Conservation (phyloP, 805 yeast species). For the Nakazawaea anatomiae region DNA sequence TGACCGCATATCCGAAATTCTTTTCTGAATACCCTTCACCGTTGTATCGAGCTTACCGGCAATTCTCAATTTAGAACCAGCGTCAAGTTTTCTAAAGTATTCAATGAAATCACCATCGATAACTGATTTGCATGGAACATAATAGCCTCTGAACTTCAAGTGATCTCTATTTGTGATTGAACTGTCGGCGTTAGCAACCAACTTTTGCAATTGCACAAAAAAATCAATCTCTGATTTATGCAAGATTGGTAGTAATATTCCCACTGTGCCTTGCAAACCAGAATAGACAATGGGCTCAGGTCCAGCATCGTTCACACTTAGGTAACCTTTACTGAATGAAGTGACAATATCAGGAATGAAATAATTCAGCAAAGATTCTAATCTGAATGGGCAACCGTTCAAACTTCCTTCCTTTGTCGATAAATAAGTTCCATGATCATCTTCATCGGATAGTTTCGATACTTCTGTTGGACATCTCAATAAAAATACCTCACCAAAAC, state of each 20-base stretch:
- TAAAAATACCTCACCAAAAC: constrained; percentile 74
- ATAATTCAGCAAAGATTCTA: constrained; percentile 50
- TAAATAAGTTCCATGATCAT: constrained; percentile 35
- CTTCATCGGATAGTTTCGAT: constrained; percentile 45
- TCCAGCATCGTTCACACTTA: constrained; percentile 42
- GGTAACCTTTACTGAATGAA: constrained; percentile 43
- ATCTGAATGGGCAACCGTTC: constrained; percentile 49
- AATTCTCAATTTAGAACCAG: constrained; percentile 29
- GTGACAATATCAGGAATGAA: constrained; percentile 68
- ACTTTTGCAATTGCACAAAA: constrained; percentile 47
- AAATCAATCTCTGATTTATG: constrained; percentile 57
- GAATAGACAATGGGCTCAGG: constrained; percentile 60
- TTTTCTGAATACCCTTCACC: constrained; percentile 43
- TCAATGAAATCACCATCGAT: constrained; percentile 90
- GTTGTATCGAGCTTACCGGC: constrained; percentile 38
- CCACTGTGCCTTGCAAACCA: constrained; percentile 80
- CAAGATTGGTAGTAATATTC: constrained; percentile 62
- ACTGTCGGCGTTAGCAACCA: constrained; percentile 27
- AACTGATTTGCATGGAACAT: constrained; percentile 69
- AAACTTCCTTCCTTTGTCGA: constrained; percentile 23
- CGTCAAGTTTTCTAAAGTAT: constrained; percentile 32
- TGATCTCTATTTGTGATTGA: constrained; percentile 61
- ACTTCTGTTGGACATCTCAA: constrained; percentile 52
- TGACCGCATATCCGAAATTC: constrained; percentile 46
- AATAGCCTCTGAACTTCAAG: constrained; percentile 65